Conservation (phyloP, 768 basidiomycete genomes). For the Artomyces pyxidatus region DNA sequence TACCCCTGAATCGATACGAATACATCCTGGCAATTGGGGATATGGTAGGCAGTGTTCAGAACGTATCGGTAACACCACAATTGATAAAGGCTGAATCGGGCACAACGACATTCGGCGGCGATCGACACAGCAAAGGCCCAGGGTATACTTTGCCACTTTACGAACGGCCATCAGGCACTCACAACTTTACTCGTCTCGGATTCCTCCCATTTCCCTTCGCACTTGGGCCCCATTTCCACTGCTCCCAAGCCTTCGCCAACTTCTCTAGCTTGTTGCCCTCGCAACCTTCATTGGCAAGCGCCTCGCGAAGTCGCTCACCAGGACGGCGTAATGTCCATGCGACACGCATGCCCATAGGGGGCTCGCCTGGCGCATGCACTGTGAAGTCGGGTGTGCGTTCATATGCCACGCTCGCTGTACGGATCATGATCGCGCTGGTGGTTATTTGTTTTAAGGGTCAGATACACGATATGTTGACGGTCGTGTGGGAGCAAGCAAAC, state of each 20-base stretch:
- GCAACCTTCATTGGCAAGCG: constrained; percentile 19
- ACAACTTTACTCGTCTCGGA: no score
- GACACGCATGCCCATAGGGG: constrained; percentile 33
- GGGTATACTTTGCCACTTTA: no score
- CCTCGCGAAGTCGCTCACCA: constrained; percentile 18
- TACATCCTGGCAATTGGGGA: no score
- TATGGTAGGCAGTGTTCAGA: no score
- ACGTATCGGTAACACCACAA: no score
- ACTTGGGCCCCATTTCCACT: no score
- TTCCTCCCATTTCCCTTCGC: no score
- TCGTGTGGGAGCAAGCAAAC: constrained; percentile 23
- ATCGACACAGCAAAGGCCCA: no score
- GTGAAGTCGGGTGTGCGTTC: constrained; percentile 37
- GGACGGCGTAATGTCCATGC: constrained; percentile 30
- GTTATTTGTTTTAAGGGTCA: neutral
- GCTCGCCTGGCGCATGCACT: constrained; percentile 35
- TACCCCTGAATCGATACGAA: no score
- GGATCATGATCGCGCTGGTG: constrained; percentile 43
- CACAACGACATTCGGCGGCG: no score
- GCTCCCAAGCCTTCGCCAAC: constrained; percentile 12
- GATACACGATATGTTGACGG: neutral
- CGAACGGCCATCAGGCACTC: no score
- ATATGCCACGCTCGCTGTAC: constrained; percentile 42
- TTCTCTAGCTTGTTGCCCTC: constrained; percentile 12
- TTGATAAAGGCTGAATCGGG: no score